A percentile compares a stretch with the other conserved stretches of the same genome.
These are phyloP conservation scores for Solioccasus polychromus DNA, from an alignment of 768 basidiomycete species.

Conservation along the genomic window DNA sequence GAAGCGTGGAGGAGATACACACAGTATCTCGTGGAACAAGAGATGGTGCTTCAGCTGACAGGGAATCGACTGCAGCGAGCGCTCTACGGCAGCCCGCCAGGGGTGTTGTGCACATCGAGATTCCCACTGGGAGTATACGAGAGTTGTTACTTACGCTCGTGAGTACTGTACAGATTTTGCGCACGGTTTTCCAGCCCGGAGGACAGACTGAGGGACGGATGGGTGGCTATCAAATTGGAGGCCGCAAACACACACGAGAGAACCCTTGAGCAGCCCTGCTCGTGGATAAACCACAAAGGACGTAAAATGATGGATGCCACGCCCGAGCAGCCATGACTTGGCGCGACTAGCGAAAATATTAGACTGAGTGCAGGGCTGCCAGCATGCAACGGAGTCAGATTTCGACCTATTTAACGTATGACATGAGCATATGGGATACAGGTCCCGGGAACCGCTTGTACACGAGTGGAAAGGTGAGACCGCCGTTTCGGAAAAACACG, in stretches of 20 bases:
- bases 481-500: constrained; percentile 1
- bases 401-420: constrained; percentile 1
- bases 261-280: constrained; percentile 10
- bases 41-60: constrained; percentile 49
- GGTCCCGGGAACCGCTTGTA: too few species aligned
- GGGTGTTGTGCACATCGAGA: constrained; percentile 2
- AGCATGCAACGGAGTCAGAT: not conserved
- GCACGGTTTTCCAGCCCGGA: not conserved
- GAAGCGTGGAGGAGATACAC: constrained; percentile 64
- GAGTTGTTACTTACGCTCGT: constrained; percentile 10
- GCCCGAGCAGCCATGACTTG: too few species aligned
- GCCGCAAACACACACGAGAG: not conserved
- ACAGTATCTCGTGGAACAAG: constrained; percentile 49
- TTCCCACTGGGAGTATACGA: constrained; percentile 6
- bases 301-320: constrained; percentile 14
- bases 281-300: constrained; percentile 12
- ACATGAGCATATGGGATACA: too few species aligned
- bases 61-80: constrained; percentile 41
- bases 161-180: constrained; percentile 3
- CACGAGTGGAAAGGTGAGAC: too few species aligned
- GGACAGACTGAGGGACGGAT: not conserved
- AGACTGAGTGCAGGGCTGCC: too few species aligned
- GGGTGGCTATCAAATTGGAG: constrained; percentile 3
- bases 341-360: too few species aligned
- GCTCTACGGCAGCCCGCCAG: constrained; percentile 23